Conservation (phyloP, 257 asterid species). For the Ehretia macrophylla region DNA sequence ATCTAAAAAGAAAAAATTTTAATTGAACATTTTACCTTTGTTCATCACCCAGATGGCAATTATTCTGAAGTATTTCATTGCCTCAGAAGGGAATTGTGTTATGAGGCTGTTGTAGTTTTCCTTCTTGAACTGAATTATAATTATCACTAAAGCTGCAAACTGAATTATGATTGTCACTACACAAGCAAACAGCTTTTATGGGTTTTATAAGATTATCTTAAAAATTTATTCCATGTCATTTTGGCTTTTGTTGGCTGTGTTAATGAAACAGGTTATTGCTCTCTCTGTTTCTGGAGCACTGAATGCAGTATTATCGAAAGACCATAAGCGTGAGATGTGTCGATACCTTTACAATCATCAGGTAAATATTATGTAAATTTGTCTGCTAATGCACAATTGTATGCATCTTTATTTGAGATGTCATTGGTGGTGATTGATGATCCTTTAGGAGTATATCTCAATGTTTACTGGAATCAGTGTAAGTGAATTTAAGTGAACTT, state of each 20-base stretch:
- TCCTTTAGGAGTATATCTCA: slow-evolving; percentile 8
- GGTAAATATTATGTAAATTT: slow-evolving; percentile 34
- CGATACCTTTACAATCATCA: slow-evolving; percentile 98
- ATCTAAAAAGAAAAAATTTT: not conserved
- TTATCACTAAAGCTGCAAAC: too few relatives aligned
- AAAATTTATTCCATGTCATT: not conserved
- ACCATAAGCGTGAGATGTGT: slow-evolving; percentile 83
- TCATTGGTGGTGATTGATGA: slow-evolving; percentile 1
- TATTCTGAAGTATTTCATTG: not conserved
- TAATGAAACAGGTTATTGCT: slow-evolving; percentile 59
- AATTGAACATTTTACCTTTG: not conserved
- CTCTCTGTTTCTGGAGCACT: slow-evolving; percentile 83
- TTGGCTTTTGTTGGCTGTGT: not conserved
- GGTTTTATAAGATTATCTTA: not conserved
- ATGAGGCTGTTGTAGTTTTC: not conserved
- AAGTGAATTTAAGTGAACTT: slow-evolving; percentile 4
- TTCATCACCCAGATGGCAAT: too few relatives aligned
- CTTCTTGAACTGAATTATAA: not conserved
- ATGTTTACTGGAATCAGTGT: slow-evolving; percentile 6
- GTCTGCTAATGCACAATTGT: not conserved
- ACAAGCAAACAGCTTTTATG: not conserved
- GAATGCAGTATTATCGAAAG: slow-evolving; percentile 72
- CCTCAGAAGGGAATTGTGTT: not conserved
- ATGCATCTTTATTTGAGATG: not conserved
- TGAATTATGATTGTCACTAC: not conserved